phyloP scores from a whole-genome alignment of 2,329 filamentous ascomycete genomes.

The Nothophoma quercina region DNA sequence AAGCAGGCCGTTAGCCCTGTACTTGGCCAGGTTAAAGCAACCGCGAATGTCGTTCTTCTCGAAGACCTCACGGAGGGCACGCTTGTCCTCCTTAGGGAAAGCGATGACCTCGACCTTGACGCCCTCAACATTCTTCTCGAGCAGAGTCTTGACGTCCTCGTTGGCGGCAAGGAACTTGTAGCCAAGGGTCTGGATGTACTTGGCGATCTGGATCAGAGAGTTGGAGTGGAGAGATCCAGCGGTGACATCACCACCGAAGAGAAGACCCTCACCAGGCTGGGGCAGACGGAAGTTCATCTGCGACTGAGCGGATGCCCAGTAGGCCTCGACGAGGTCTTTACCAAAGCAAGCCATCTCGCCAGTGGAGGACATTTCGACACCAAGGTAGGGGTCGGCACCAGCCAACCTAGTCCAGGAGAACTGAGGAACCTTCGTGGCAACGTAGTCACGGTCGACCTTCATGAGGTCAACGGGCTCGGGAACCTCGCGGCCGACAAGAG shows the following conservation, averaged over 20 bases:
- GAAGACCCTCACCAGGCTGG: slow-evolving; percentile 90
- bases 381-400: slow-evolving; percentile 95
- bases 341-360: slow-evolving; percentile 99
- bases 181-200: slow-evolving; percentile 85
- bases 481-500: slow-evolving; percentile 83
- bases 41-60: slow-evolving; percentile 95
- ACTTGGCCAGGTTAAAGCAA: slow-evolving; percentile 91
- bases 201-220: slow-evolving; percentile 78
- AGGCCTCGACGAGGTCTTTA: slow-evolving; percentile 92
- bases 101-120: slow-evolving; percentile 88
- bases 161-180: slow-evolving; percentile 95
- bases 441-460: slow-evolving; percentile 85
- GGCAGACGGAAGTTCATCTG: slow-evolving; percentile 99
- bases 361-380: slow-evolving; percentile 96
- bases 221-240: slow-evolving; percentile 58
- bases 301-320: slow-evolving; percentile 95
- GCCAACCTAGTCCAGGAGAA: slow-evolving; percentile 99
- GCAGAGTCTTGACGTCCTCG: slow-evolving; percentile 78
- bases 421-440: slow-evolving; percentile 97
- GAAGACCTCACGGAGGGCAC: slow-evolving; percentile 92
- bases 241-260: slow-evolving; percentile 85
- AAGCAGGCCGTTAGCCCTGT: slow-evolving; percentile 79
- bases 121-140: slow-evolving; percentile 75
- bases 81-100: slow-evolving; percentile 96
- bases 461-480: slow-evolving; percentile 89